Conservation (phyloP, 139 green algal species). For the Nannochloris sp. region DNA sequence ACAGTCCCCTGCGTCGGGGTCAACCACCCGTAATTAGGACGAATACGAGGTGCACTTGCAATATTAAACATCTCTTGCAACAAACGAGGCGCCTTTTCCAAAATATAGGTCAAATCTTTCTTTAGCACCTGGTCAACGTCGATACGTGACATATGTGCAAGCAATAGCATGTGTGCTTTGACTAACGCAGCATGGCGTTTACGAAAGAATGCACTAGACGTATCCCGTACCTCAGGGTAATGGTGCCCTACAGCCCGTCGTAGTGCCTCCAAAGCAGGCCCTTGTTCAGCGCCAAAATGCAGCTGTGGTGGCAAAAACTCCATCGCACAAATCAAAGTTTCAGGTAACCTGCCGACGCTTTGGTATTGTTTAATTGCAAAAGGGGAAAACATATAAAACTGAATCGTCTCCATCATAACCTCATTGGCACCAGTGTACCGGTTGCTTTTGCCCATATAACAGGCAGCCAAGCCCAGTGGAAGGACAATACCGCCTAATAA, state of each 20-base stretch:
- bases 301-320: slow-evolving; percentile 65
- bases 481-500: slow-evolving; percentile 73
- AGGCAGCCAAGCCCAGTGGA: slow-evolving; percentile 58
- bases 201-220: slow-evolving; percentile 55
- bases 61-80: slow-evolving; percentile 82
- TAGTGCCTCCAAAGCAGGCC: slow-evolving; percentile 53
- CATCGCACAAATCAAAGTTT: slow-evolving; percentile 78
- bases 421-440: slow-evolving; percentile 61
- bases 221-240: slow-evolving; percentile 65
- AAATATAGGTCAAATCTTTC: slow-evolving; percentile 58
- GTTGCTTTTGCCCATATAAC: slow-evolving; percentile 66
- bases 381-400: slow-evolving; percentile 53
- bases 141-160: slow-evolving; percentile 64
- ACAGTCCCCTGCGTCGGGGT: slow-evolving; percentile 58
- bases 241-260: slow-evolving; percentile 41
- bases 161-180: slow-evolving; percentile 77
- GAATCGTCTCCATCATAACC: slow-evolving; percentile 69
- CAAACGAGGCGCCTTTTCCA: slow-evolving; percentile 58
- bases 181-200: slow-evolving; percentile 1
- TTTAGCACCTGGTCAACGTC: slow-evolving; percentile 46
- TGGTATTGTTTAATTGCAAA: slow-evolving; percentile 74
- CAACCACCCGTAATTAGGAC: slow-evolving; percentile 61
- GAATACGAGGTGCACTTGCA: slow-evolving; percentile 44
- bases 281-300: slow-evolving; percentile 18
- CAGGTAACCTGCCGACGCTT: slow-evolving; percentile 63